phyloP scores from a whole-genome alignment of 2,329 filamentous ascomycete genomes.

The Cordyceps javanica region DNA sequence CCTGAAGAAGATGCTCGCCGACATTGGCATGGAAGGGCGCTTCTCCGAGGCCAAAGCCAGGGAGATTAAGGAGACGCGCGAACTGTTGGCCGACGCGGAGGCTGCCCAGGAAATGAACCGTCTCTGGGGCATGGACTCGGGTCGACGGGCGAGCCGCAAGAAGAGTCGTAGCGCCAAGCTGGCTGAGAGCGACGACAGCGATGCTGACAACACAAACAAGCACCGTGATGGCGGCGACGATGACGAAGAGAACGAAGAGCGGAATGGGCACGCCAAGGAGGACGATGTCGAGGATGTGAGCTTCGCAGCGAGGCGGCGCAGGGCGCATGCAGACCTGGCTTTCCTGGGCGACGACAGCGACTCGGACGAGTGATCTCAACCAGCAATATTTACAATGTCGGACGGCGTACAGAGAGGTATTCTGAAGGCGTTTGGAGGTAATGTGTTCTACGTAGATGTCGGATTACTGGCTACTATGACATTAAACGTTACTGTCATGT shows the following conservation, averaged over 20 bases:
- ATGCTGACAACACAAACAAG: conserved; percentile 20
- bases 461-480: background rate
- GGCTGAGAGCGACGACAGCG: conserved; percentile 26
- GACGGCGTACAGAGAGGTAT: background rate
- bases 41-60: conserved; percentile 79
- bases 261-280: conserved; percentile 22
- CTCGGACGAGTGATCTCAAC: conserved; percentile 37
- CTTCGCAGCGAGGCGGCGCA: conserved; percentile 40
- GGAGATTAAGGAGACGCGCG: conserved; percentile 80
- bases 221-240: conserved; percentile 26
- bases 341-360: conserved; percentile 68
- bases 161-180: conserved; percentile 25
- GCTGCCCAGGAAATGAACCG: conserved; percentile 76
- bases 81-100: conserved; percentile 78
- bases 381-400: background rate
- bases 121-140: conserved; percentile 59
- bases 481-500: background rate
- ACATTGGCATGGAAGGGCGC: conserved; percentile 81
- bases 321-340: conserved; percentile 47
- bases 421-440: conserved; percentile 3
- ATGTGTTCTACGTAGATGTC: background rate
- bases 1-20: conserved; percentile 69
- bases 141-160: conserved; percentile 36
- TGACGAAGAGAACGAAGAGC: conserved; percentile 20
- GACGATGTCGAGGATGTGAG: conserved; percentile 26